Conservation (phyloP, 768 basidiomycete genomes). For the Chlorophyllum brunneum region DNA sequence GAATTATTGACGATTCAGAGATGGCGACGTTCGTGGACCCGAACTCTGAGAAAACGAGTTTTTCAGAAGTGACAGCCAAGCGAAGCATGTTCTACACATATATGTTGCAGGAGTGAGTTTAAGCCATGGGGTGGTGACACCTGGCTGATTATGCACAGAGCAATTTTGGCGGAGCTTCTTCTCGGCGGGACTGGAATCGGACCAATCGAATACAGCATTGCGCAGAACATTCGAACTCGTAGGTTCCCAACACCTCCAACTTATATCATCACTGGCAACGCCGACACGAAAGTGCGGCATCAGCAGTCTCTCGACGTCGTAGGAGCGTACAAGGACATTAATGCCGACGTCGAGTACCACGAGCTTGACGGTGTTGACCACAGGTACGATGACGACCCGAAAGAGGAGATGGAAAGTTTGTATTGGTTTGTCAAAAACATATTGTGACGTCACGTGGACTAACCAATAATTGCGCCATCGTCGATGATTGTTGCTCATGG, state of each 20-base stretch:
- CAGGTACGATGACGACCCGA: conserved; percentile 27
- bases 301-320: conserved; percentile 31
- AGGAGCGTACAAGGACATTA: conserved; percentile 22
- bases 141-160: conserved; percentile 18
- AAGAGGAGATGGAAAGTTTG: conserved; percentile 30
- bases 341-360: conserved; percentile 24
- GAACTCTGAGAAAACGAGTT: conserved; percentile 20
- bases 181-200: conserved; percentile 30
- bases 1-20: conserved; percentile 26
- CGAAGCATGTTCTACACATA: conserved; percentile 32
- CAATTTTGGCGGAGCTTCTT: conserved; percentile 25
- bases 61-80: conserved; percentile 20
- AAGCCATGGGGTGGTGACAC: neutral
- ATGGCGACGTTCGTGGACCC: conserved; percentile 29
- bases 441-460: conserved; percentile 1
- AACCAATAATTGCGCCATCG: conserved; percentile 14
- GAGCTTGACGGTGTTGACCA: conserved; percentile 32
- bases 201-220: conserved; percentile 26
- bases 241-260: conserved; percentile 25
- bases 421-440: conserved; percentile 24
- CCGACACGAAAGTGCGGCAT: conserved; percentile 31
- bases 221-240: conserved; percentile 22
- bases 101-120: conserved; percentile 36
- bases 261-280: conserved; percentile 33
- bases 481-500: conserved; percentile 11